A percentile compares a stretch with the other conserved stretches of the same genome.
Conservation (phyloP, 805 yeast genomes). For the Debaryomyces maramus region DNA sequence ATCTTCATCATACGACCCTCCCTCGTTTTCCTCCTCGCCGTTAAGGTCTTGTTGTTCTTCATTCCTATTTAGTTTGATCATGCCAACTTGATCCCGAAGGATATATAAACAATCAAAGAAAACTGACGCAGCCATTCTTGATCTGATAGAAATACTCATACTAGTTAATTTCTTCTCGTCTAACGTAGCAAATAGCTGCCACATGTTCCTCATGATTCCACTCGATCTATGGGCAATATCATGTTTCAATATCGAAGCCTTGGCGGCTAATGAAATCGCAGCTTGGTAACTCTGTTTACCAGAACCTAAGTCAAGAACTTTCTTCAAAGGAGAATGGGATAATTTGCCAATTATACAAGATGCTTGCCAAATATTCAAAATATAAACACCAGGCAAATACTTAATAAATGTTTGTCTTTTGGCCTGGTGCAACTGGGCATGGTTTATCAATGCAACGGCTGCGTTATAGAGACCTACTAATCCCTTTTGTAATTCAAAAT, state of each 20-base stretch:
- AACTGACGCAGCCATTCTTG: constrained; percentile 89
- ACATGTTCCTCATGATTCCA: constrained; percentile 90
- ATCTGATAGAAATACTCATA: constrained; percentile 58
- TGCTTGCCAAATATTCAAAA: constrained; percentile 88
- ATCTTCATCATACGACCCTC: constrained; percentile 21
- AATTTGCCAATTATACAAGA: constrained; percentile 80
- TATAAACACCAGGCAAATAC: constrained; percentile 81
- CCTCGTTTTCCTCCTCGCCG: constrained; percentile 30
- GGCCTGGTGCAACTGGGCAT: constrained; percentile 60
- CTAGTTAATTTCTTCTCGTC: constrained; percentile 49
- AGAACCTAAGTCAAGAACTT: constrained; percentile 62
- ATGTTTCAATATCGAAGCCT: constrained; percentile 84
- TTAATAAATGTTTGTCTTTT: constrained; percentile 63
- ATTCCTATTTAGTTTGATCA: constrained; percentile 57
- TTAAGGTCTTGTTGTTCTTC: constrained; percentile 24
- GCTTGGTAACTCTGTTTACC: constrained; percentile 70
- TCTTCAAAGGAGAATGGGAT: constrained; percentile 69
- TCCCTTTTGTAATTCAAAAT: constrained; percentile 68
- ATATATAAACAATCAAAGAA: constrained; percentile 89
- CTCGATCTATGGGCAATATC: constrained; percentile 92
- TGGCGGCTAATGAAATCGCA: constrained; percentile 67
- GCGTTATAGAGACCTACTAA: constrained; percentile 78
- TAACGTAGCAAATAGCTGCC: constrained; percentile 79
- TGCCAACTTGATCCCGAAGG: constrained; percentile 83
- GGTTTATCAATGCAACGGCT: constrained; percentile 67